A percentile compares a stretch with the other conserved stretches of the same genome.
Conservation (phyloP, 2,329 filamentous ascomycete genomes). For the Colletotrichum gigasporum region DNA sequence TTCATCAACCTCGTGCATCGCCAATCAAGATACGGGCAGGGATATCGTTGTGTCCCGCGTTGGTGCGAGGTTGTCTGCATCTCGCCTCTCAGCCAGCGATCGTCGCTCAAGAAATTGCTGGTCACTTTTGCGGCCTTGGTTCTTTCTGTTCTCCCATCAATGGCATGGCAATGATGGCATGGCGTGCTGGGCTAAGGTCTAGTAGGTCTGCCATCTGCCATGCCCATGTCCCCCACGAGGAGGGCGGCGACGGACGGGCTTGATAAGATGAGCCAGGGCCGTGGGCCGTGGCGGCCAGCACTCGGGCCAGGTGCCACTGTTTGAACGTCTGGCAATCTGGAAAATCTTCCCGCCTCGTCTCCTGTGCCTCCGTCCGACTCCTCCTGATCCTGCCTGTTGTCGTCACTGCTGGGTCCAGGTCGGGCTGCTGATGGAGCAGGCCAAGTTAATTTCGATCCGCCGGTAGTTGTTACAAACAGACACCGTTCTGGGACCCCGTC, state of each 20-base stretch:
- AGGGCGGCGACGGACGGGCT: background rate
- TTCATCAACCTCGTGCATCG: constrained; percentile 19
- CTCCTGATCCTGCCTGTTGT: constrained; percentile 7
- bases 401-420: constrained; percentile 18
- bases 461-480: constrained; percentile 29
- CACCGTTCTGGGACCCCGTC: constrained; percentile 4
- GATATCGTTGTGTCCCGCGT: constrained; percentile 7
- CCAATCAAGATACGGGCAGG: constrained; percentile 20
- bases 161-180: too few species aligned
- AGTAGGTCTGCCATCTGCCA: too few species aligned
- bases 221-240: background rate
- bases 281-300: too few species aligned
- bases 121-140: too few species aligned
- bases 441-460: constrained; percentile 19
- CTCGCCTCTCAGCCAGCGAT: constrained; percentile 14
- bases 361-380: background rate
- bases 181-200: too few species aligned
- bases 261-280: constrained; percentile 2
- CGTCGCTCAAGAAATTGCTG: constrained; percentile 25
- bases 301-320: constrained; percentile 7
- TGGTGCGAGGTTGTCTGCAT: constrained; percentile 13
- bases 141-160: too few species aligned
- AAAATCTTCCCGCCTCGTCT: background rate
- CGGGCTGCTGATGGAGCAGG: constrained; percentile 9
- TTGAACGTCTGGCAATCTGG: constrained; percentile 15